Conservation (phyloP, 2,329 filamentous ascomycete species). For the Westerdykella ornata region DNA sequence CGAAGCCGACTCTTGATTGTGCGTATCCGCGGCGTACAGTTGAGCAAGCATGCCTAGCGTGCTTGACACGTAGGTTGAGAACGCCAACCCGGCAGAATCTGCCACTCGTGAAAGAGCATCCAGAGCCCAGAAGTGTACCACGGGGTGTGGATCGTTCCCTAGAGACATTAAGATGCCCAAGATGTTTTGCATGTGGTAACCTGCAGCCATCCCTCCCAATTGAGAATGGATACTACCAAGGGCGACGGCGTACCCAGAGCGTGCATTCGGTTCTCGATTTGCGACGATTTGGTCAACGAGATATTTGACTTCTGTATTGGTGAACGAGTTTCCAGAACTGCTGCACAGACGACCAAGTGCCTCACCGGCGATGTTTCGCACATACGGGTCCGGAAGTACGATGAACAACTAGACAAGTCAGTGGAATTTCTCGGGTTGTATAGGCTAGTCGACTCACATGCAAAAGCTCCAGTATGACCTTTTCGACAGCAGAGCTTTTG, state of each 20-base stretch:
- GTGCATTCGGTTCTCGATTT: conserved; percentile 86
- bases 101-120: conserved; percentile 81
- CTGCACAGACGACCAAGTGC: conserved; percentile 81
- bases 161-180: conserved; percentile 97
- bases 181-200: conserved; percentile 93
- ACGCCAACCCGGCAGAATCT: conserved; percentile 86
- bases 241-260: conserved; percentile 90
- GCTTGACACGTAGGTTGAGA: conserved; percentile 82
- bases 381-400: conserved; percentile 73
- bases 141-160: conserved; percentile 88
- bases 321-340: conserved; percentile 78
- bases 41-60: conserved; percentile 91
- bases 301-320: conserved; percentile 81
- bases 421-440: not conserved
- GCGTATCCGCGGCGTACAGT: conserved; percentile 83
- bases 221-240: conserved; percentile 90
- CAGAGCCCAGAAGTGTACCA: conserved; percentile 93
- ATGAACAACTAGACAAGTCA: conserved; percentile 55
- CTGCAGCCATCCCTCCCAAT: conserved; percentile 94
- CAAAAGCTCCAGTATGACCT: conserved; percentile 59
- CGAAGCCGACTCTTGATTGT: conserved; percentile 75
- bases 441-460: conserved; percentile 57
- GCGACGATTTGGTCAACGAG: conserved; percentile 90
- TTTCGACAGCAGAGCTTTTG: conserved; percentile 69
- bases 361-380: conserved; percentile 78